Percentiles rank a stretch among this genome's conserved stretches.
Evolutionary conservation across 2,329 filamentous ascomycete genomes (phyloP).

Genomic region (Shiraia bambusicola): DNA sequence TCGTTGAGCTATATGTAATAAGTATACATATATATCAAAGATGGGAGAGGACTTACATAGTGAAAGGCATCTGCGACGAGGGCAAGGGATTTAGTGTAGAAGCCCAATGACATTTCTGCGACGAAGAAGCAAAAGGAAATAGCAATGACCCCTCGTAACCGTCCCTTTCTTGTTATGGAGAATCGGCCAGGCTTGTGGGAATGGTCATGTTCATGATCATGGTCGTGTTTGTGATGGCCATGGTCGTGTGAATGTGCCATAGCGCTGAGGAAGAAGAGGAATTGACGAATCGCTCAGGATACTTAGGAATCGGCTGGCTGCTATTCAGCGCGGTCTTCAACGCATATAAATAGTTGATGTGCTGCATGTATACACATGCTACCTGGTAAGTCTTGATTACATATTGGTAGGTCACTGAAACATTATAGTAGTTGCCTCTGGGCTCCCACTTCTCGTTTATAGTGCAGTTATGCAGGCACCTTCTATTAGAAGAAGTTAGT

Average conservation of each 20-base stretch:
- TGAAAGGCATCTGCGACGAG: slow-evolving; percentile 78
- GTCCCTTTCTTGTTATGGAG: slow-evolving; percentile 34
- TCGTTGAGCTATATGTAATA: slow-evolving; percentile 63
- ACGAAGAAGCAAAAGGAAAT: slow-evolving; percentile 52
- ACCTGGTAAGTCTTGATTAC: slow-evolving; percentile 10
- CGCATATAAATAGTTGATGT: slow-evolving; percentile 9
- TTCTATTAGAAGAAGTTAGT: too few relatives aligned
- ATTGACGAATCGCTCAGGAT: neutral
- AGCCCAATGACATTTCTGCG: slow-evolving; percentile 61
- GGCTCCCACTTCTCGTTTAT: slow-evolving; percentile 11
- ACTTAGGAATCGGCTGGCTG: neutral
- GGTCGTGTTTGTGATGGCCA: slow-evolving; percentile 5
- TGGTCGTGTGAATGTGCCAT: slow-evolving; percentile 19
- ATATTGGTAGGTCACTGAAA: slow-evolving; percentile 6
- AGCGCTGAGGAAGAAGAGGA: neutral
- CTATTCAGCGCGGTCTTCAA: neutral
- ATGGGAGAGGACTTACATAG: slow-evolving; percentile 57
- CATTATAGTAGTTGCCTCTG: slow-evolving; percentile 4
- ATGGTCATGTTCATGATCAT: slow-evolving; percentile 7
- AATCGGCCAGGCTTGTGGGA: slow-evolving; percentile 15
- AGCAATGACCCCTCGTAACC: slow-evolving; percentile 45
- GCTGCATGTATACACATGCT: slow-evolving; percentile 5
- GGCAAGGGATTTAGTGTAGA: slow-evolving; percentile 70
- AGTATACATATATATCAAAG: neutral
- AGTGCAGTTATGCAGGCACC: slow-evolving; percentile 7